A percentile compares a stretch with the other conserved stretches of the same genome.
Conservation (phyloP, 306 rosid genomes). For the Macrotyloma uniflorum region DNA sequence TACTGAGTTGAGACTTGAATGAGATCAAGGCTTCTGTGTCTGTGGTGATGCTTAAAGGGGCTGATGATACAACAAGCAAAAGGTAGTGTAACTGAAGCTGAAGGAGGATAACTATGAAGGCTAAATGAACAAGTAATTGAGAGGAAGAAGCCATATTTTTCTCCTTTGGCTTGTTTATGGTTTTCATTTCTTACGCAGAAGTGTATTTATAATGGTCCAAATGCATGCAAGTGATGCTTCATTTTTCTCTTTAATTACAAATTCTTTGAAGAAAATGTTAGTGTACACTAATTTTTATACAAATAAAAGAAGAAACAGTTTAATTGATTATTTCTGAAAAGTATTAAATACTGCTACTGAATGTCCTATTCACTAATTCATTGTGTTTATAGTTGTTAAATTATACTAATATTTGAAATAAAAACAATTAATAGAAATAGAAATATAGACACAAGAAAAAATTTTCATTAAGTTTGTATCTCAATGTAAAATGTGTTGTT, state of each 20-base stretch:
- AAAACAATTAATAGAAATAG: too few relatives aligned
- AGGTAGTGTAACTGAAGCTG: neutral
- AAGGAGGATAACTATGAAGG: conserved; percentile 25
- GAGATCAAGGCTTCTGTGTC: conserved; percentile 70
- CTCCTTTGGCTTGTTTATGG: neutral
- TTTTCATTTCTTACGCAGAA: neutral
- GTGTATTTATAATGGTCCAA: conserved; percentile 15
- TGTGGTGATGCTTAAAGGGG: conserved; percentile 46
- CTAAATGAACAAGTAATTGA: neutral
- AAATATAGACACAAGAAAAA: too few relatives aligned
- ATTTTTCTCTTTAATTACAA: neutral
- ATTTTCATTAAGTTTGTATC: too few relatives aligned
- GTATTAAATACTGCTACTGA: too few relatives aligned
- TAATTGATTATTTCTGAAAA: too few relatives aligned
- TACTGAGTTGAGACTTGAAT: conserved; percentile 48
- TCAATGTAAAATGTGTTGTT: too few relatives aligned
- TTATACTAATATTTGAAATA: too few relatives aligned
- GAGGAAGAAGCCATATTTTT: conserved; percentile 45
- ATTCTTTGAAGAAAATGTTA: neutral
- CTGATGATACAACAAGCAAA: conserved; percentile 38
- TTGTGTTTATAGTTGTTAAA: too few relatives aligned
- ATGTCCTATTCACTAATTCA: too few relatives aligned
- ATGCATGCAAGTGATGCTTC: neutral
- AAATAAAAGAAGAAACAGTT: too few relatives aligned
- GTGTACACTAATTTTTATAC: neutral